Base-by-base conservation (phyloP, 108 stramenopile species). In the Licmophora abbreviata region DNA sequence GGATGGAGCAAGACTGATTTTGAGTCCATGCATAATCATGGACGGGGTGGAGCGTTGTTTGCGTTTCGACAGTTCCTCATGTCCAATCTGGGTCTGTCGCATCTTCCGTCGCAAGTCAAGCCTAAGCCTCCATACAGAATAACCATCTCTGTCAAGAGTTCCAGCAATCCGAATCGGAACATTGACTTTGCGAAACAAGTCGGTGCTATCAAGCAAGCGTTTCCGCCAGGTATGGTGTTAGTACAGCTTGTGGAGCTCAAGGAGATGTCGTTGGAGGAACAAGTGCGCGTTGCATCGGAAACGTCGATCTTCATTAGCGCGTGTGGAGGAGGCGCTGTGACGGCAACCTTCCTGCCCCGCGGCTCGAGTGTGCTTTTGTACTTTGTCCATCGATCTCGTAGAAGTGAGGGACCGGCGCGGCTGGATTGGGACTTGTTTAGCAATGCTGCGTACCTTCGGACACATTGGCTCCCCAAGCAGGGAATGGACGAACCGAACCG, bases 361-460 rank as follows among this genome's bases (percentile, higher is more conserved):
- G 79, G 79, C 14, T 60, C 72, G 0, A 51, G 56, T 12, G 5
- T 76, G 0, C 36, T 73, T 5, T 9, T 76, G 1, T 76, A 54
- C 45, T 81, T 70, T 52, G 17, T 61, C 1, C 54, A n/a, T 14
- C 38, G 44, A 35, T 41, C 47, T 41, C 42, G 33, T 24, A 4
- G 31, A 2, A 61, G 34, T 0, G 37, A 29, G 1, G 24, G 14
- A 29, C 79, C 79, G 0, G 79, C 75, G 0, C 56, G 64, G 27
- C 35, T 81, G 48, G 79, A 81, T 43, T 81, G 66, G 69, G 79
- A 81, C 29, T 42, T 77, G 46, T 49, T 81, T 27, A 70, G 71
- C 38, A 31, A 63, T 14, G 44, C 64, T 4, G 59, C 51, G 0
- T 54, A 81, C 35, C 12, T 81, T 2, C 56, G 61, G n/a, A 73